Evolutionary conservation across 2,329 filamentous ascomycete genomes (phyloP), one percentile per base, ranked within the genome.

Genomic region (Hymenoscyphus albidus): DNA sequence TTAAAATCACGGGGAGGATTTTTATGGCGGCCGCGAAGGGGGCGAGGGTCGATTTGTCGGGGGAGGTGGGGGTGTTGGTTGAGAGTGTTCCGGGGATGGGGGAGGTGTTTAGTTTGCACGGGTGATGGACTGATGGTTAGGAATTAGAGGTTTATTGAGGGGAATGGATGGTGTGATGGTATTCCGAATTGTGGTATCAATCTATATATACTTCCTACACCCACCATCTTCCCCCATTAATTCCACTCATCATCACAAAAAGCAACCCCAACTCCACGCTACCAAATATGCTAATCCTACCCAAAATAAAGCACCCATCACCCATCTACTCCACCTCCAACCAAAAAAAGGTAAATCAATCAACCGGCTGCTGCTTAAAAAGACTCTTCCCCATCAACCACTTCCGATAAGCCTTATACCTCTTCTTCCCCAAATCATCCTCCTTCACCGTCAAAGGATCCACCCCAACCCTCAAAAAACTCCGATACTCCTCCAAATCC

Each of bases 331-430:
- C 44, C 44, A 6, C 44, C 44, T 14, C 44, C 14, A 16, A 27
- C 27, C 22, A 27, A 27, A 5, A n/a, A 16, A 32, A 32, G 9
- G 1, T 18, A 27, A 57, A 18, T 38, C 57, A 76, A 73, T 83
- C 81, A 69, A 83, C 81, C 57, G 88, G 86, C 76, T 89, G 87
- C 81, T 97, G 93, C 78, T 98, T 98, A 77, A 98, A 98, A 73
- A 98, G 84, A 72, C 92, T 97, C 80, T 97, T 98, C 18, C 94
- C 94, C 67, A 88, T 85, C 74, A 99, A 81, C 94, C 95, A 99
- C 78, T 97, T 96, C 73, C 89, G 82, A 78, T 99, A 99, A 10
- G 93, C 91, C 79, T 97, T 98, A 77, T 99, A 99, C 71, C 95
- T 83, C 83, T 98, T 97, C 84, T 96, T 98, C 51, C 85, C 83